These are phyloP conservation scores for Rhodotorula sphaerocarpa DNA, from an alignment of 768 basidiomycete species.

Conservation along the genomic window DNA sequence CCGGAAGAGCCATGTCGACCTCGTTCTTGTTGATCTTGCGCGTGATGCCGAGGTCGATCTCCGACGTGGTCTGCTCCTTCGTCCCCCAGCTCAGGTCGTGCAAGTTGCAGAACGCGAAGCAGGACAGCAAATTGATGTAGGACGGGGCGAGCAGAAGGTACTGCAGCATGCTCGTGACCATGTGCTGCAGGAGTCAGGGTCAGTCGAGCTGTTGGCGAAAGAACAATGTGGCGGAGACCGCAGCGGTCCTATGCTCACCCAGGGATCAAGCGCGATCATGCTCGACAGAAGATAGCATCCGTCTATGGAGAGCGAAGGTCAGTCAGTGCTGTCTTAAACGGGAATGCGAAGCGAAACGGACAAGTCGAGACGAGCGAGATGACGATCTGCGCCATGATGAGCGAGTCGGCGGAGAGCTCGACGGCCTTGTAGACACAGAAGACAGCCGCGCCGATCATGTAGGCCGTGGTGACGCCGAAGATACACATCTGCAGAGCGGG, in stretches of 20 bases:
- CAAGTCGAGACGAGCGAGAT: slow-evolving; percentile 55
- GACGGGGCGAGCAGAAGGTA: slow-evolving; percentile 57
- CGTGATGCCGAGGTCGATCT: slow-evolving; percentile 39
- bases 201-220: neutral
- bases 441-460: slow-evolving; percentile 75
- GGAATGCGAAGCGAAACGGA: neutral
- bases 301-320: slow-evolving; percentile 5
- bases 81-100: slow-evolving; percentile 52
- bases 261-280: slow-evolving; percentile 81
- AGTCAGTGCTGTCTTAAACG: neutral
- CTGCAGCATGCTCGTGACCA: slow-evolving; percentile 80
- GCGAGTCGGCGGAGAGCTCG: slow-evolving; percentile 53
- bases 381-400: slow-evolving; percentile 63
- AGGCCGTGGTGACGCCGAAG: slow-evolving; percentile 47
- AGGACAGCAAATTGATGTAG: slow-evolving; percentile 47
- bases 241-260: slow-evolving; percentile 44
- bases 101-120: slow-evolving; percentile 75
- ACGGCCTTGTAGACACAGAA: slow-evolving; percentile 68
- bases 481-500: neutral
- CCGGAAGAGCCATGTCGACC: slow-evolving; percentile 37
- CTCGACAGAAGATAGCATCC: slow-evolving; percentile 63
- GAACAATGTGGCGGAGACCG: neutral
- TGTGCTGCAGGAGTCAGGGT: slow-evolving; percentile 49
- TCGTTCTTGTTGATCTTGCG: slow-evolving; percentile 29
- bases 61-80: slow-evolving; percentile 31